A percentile compares a stretch with the other conserved stretches of the same genome.
phyloP scores from a whole-genome alignment of 2,329 filamentous ascomycete species.

The Paecilomyces dactylethromorphus region DNA sequence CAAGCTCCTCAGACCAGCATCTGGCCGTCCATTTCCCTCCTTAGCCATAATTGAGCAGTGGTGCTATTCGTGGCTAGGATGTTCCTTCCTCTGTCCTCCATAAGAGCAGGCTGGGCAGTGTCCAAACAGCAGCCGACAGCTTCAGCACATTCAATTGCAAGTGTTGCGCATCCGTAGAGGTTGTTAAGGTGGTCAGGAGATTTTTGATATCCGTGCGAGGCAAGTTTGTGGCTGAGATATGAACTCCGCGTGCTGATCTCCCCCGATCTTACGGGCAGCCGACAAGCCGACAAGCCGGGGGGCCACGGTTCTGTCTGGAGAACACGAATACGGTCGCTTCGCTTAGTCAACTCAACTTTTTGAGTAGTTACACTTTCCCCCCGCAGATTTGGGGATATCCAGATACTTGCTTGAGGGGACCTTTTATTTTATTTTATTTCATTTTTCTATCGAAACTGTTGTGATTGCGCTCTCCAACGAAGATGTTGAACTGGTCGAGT shows the following conservation, averaged over 20 bases:
- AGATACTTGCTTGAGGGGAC: not conserved
- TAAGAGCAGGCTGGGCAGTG: not conserved
- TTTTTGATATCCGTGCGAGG: not conserved
- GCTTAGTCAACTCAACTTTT: not conserved
- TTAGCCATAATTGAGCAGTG: slow-evolving; percentile 28
- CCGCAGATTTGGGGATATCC: not conserved
- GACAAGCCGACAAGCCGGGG: too few relatives aligned
- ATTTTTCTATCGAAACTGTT: not conserved
- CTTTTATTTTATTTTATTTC: too few relatives aligned
- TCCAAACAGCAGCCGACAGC: not conserved
- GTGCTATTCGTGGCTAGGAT: slow-evolving; percentile 2
- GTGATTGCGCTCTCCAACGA: not conserved
- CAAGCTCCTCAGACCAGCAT: slow-evolving; percentile 70
- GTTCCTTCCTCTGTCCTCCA: not conserved
- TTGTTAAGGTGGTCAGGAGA: not conserved
- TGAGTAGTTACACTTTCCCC: not conserved
- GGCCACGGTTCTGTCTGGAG: not conserved
- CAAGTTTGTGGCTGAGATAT: not conserved
- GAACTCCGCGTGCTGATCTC: not conserved
- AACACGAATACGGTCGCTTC: not conserved
- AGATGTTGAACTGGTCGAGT: not conserved
- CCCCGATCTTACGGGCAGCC: not conserved
- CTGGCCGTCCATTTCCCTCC: slow-evolving; percentile 30
- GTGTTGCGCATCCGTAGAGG: not conserved
- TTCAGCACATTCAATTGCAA: not conserved